Percentiles rank a stretch among this genome's conserved stretches.
These are phyloP conservation scores for Primulina tabacum DNA, from an alignment of 257 asterid species.

Conservation along the genomic window DNA sequence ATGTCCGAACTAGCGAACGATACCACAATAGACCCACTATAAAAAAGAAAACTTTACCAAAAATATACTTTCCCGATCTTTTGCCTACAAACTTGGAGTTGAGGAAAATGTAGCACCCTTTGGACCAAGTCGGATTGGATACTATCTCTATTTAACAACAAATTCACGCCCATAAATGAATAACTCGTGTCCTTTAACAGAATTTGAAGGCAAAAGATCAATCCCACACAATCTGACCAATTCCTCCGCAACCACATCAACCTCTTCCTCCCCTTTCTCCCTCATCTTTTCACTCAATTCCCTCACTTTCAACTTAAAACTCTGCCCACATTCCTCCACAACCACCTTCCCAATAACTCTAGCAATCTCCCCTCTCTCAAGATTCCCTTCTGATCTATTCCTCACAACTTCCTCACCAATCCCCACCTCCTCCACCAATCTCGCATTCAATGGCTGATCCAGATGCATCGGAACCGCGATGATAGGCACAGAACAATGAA, in stretches of 20 bases:
- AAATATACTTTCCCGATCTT: too few species aligned
- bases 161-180: too few species aligned
- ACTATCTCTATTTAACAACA: too few species aligned
- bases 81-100: too few species aligned
- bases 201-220: too few species aligned
- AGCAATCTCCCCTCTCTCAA: constrained; percentile 43
- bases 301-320: constrained; percentile 29
- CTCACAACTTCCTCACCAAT: constrained; percentile 54
- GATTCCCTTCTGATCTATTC: constrained; percentile 30
- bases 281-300: constrained; percentile 37
- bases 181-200: too few species aligned
- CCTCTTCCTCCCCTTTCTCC: constrained; percentile 37
- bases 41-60: too few species aligned
- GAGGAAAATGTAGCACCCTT: too few species aligned
- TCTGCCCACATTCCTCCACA: constrained; percentile 34
- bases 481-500: constrained; percentile 47
- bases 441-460: constrained; percentile 66
- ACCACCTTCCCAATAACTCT: constrained; percentile 40
- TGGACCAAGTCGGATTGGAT: too few species aligned
- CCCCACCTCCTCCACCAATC: constrained; percentile 48
- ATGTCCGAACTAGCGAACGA: too few species aligned
- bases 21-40: too few species aligned
- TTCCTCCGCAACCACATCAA: constrained; percentile 43
- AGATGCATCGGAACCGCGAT: constrained; percentile 60
- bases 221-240: constrained; percentile 25